Evolutionary conservation across 805 yeast genomes (phyloP).

Genomic region (Ogataea ganodermae): DNA sequence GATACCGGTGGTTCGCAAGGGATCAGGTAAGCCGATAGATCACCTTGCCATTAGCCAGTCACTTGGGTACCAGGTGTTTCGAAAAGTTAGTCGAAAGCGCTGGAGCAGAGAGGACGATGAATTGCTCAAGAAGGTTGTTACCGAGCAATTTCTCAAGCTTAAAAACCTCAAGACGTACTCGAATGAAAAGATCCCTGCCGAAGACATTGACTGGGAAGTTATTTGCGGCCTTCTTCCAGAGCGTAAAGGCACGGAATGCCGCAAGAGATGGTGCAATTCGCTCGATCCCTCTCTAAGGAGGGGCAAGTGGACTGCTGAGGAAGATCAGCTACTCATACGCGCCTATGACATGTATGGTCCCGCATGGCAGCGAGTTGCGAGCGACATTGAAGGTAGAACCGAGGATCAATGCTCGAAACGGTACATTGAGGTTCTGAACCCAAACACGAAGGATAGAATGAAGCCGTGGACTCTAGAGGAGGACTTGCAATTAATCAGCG

Average conservation of each 20-base stretch:
- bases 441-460: conserved; percentile 72
- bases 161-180: conserved; percentile 22
- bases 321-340: conserved; percentile 64
- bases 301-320: conserved; percentile 85
- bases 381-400: conserved; percentile 77
- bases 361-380: conserved; percentile 82
- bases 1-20: conserved; percentile 14
- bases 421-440: conserved; percentile 85
- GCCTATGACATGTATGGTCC: conserved; percentile 75
- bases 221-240: conserved; percentile 49
- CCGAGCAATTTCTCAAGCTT: conserved; percentile 31
- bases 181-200: conserved; percentile 37
- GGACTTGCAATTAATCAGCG: conserved; percentile 66
- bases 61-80: conserved; percentile 71
- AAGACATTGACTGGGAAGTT: conserved; percentile 61
- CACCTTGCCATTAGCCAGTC: conserved; percentile 66
- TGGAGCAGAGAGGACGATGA: conserved; percentile 82
- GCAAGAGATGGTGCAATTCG: conserved; percentile 85
- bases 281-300: conserved; percentile 78
- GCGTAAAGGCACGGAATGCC: conserved; percentile 77
- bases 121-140: conserved; percentile 45
- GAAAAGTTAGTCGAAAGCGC: conserved; percentile 60
- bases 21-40: conserved; percentile 39
- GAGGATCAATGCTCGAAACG: conserved; percentile 95
- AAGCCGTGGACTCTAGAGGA: conserved; percentile 80